Evolutionary conservation across 805 yeast species (phyloP).

Genomic region (Yamadazyma tumulicola): DNA sequence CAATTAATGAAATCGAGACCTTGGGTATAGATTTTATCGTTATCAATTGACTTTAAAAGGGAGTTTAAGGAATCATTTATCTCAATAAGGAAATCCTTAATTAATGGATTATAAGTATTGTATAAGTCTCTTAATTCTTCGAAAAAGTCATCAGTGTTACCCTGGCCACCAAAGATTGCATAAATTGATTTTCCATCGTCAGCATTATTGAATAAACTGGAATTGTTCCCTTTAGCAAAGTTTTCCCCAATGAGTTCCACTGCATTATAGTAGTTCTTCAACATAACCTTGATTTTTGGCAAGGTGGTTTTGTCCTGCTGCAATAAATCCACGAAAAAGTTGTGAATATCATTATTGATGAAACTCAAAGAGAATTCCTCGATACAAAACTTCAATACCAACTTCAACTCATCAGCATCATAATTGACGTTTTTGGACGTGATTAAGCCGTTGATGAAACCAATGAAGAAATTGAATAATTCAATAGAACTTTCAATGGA

Average conservation of each 20-base stretch:
- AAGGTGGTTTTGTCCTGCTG: conserved; percentile 54
- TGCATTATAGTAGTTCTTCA: conserved; percentile 68
- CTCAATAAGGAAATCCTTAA: conserved; percentile 63
- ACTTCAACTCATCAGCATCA: conserved; percentile 57
- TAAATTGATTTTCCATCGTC: conserved; percentile 43
- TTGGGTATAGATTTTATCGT: conserved; percentile 85
- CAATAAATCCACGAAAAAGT: conserved; percentile 73
- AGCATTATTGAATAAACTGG: conserved; percentile 9
- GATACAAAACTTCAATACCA: conserved; percentile 66
- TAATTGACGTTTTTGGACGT: not conserved
- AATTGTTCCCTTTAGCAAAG: conserved; percentile 60
- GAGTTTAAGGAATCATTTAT: conserved; percentile 66
- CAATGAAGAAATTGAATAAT: conserved; percentile 78
- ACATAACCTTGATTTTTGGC: conserved; percentile 66
- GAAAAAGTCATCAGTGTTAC: conserved; percentile 95
- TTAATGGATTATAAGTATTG: conserved; percentile 69
- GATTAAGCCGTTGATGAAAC: conserved; percentile 43
- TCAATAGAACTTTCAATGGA: conserved; percentile 78
- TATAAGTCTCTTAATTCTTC: conserved; percentile 90
- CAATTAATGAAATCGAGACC: conserved; percentile 87
- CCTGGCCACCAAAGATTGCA: conserved; percentile 98
- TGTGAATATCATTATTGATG: conserved; percentile 72
- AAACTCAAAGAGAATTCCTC: conserved; percentile 83
- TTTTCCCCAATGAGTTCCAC: conserved; percentile 23
- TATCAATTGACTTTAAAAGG: conserved; percentile 67